Conservation (phyloP, 164 flowering plant species). For the Nelumbo lutea region DNA sequence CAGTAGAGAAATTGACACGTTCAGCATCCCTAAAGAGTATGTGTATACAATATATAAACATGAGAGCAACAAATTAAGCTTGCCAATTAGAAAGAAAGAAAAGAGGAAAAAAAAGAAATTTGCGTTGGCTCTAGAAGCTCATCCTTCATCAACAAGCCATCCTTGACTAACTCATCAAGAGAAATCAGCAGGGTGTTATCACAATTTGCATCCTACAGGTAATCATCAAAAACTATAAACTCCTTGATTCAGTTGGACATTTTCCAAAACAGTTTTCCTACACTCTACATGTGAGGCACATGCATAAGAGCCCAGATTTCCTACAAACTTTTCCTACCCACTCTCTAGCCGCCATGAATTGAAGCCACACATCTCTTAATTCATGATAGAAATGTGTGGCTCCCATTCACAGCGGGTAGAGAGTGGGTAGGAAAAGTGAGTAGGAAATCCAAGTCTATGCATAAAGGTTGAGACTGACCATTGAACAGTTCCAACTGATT, state of each 20-base stretch:
- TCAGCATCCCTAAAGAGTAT: constrained; percentile 41
- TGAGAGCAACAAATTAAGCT: not conserved
- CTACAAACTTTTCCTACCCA: not conserved
- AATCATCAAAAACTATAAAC: constrained; percentile 7
- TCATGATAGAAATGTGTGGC: too few relatives aligned
- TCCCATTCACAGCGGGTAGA: too few relatives aligned
- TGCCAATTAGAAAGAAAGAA: too few relatives aligned
- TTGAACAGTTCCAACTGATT: too few relatives aligned
- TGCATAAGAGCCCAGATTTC: too few relatives aligned
- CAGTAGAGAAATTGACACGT: constrained; percentile 49
- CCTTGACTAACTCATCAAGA: constrained; percentile 91
- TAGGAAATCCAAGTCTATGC: too few relatives aligned
- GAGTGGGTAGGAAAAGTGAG: too few relatives aligned
- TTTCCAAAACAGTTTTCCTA: not conserved
- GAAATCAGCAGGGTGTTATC: constrained; percentile 94
- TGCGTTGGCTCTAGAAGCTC: constrained; percentile 91
- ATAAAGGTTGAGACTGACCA: too few relatives aligned
- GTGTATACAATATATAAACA: not conserved
- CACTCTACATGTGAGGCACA: too few relatives aligned
- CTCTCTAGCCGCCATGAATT: too few relatives aligned
- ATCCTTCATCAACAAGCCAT: constrained; percentile 65
- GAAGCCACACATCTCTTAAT: too few relatives aligned
- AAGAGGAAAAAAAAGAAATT: constrained; percentile 14
- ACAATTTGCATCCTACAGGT: constrained; percentile 89
- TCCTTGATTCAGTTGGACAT: not conserved